These are phyloP conservation scores for Pseudogymnoascus sp. DNA, from an alignment of 2,329 filamentous ascomycete species.

Conservation along the genomic window DNA sequence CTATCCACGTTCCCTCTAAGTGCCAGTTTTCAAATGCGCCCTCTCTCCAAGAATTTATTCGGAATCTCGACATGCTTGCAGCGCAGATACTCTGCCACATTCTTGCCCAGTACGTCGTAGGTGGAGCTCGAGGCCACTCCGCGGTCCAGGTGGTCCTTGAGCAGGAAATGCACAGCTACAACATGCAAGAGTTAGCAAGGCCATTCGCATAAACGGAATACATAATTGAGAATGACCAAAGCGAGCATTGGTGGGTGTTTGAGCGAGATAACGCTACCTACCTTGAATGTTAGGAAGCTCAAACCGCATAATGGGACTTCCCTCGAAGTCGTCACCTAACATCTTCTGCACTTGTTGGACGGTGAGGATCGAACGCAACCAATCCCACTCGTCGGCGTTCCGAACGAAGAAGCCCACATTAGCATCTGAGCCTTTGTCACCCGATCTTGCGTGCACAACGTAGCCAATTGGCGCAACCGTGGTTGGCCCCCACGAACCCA, in stretches of 20 bases:
- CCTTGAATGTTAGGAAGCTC: not conserved
- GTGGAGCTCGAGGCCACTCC: constrained; percentile 21
- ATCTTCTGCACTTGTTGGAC: constrained; percentile 20
- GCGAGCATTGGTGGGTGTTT: not conserved
- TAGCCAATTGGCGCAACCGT: constrained; percentile 13
- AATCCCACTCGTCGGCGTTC: constrained; percentile 31
- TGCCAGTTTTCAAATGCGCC: not conserved
- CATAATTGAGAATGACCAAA: constrained; percentile 22
- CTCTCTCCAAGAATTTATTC: constrained; percentile 14
- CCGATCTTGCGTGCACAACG: constrained; percentile 20
- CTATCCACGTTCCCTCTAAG: not conserved
- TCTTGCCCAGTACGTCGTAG: constrained; percentile 20
- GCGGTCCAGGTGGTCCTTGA: constrained; percentile 30
- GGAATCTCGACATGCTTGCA: constrained; percentile 18
- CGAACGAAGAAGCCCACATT: constrained; percentile 36
- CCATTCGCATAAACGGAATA: constrained; percentile 28
- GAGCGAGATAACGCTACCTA: not conserved
- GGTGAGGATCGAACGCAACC: constrained; percentile 27
- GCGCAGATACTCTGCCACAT: constrained; percentile 18
- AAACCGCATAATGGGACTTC: constrained; percentile 22
- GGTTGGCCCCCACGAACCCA: constrained; percentile 11
- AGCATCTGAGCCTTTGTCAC: constrained; percentile 31
- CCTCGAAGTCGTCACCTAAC: constrained; percentile 20
- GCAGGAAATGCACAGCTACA: constrained; percentile 23
- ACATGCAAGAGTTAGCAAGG: constrained; percentile 13